Percentiles rank a stretch among this genome's conserved stretches.
phyloP scores from a whole-genome alignment of 106 monocot species.

The Acorus gramineus region DNA sequence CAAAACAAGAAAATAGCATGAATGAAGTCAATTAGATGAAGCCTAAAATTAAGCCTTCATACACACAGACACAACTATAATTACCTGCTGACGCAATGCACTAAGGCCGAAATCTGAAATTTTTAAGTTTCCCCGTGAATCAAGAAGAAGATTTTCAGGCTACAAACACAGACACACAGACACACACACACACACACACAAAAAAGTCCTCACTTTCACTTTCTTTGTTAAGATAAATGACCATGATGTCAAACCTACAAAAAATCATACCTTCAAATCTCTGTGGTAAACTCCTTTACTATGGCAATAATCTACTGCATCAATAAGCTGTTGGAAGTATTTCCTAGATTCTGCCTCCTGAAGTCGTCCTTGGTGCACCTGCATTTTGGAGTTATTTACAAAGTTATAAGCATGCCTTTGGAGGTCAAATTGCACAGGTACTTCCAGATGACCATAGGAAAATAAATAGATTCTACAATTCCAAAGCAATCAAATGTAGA shows the following conservation, averaged over 20 bases:
- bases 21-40: not conserved
- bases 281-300: slow-evolving; percentile 87
- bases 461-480: no score
- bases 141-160: slow-evolving; percentile 98
- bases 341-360: slow-evolving; percentile 50
- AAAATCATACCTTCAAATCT: slow-evolving; percentile 69
- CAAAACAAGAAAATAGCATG: not conserved
- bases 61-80: slow-evolving; percentile 3
- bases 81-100: slow-evolving; percentile 74
- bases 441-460: no score
- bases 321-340: slow-evolving; percentile 90
- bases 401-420: no score
- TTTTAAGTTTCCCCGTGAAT: slow-evolving; percentile 69
- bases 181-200: slow-evolving; percentile 1
- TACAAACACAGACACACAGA: slow-evolving; percentile 23
- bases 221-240: no score
- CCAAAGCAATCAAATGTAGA: no score
- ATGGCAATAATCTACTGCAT: slow-evolving; percentile 90
- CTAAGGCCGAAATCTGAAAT: slow-evolving; percentile 97
- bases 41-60: not conserved
- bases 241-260: slow-evolving; percentile 1
- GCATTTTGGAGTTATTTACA: not conserved
- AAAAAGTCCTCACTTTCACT: no score
- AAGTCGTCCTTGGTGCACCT: slow-evolving; percentile 79
- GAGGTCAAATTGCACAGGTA: not conserved